Evolutionary conservation across 768 basidiomycete genomes (phyloP).

Genomic region (Suillus alpinus): DNA sequence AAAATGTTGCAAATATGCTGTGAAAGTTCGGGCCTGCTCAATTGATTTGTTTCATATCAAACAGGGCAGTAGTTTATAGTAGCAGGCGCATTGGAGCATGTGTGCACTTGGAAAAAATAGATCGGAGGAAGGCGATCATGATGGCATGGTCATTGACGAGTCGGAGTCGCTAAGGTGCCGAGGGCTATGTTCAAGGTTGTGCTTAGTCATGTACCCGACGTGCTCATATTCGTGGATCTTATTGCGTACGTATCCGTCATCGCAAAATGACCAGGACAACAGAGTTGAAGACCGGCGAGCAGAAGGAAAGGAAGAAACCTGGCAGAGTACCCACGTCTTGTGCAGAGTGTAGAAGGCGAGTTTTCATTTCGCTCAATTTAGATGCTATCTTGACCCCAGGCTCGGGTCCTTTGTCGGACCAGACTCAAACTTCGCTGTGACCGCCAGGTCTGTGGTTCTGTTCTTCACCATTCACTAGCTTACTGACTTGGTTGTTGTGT

Average conservation of each 20-base stretch:
- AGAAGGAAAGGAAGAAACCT: constrained; percentile 43
- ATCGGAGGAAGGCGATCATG: too few relatives aligned
- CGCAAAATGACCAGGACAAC: constrained; percentile 6
- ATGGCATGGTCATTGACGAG: too few relatives aligned
- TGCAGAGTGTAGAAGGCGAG: constrained; percentile 39
- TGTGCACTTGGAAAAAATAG: not conserved
- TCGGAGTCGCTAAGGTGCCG: too few relatives aligned
- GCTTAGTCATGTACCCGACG: not conserved
- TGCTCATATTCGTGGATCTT: not conserved
- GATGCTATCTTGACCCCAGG: not conserved
- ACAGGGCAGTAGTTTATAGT: not conserved
- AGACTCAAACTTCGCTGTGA: constrained; percentile 68
- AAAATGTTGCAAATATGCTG: not conserved
- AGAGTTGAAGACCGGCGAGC: constrained; percentile 12
- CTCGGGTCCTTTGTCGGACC: not conserved
- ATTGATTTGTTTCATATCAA: not conserved
- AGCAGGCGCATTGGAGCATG: not conserved
- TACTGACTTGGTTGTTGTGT: constrained; percentile 8
- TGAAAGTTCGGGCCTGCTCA: not conserved
- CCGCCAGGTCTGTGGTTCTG: constrained; percentile 43
- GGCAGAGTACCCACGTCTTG: constrained; percentile 46
- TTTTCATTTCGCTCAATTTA: not conserved
- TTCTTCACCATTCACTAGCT: not conserved
- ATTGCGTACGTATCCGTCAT: not conserved
- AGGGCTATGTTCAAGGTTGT: not conserved